Percentiles rank a stretch among this genome's conserved stretches.
phyloP scores from a whole-genome alignment of 768 basidiomycete genomes.

The Chalciporus piperatus region DNA sequence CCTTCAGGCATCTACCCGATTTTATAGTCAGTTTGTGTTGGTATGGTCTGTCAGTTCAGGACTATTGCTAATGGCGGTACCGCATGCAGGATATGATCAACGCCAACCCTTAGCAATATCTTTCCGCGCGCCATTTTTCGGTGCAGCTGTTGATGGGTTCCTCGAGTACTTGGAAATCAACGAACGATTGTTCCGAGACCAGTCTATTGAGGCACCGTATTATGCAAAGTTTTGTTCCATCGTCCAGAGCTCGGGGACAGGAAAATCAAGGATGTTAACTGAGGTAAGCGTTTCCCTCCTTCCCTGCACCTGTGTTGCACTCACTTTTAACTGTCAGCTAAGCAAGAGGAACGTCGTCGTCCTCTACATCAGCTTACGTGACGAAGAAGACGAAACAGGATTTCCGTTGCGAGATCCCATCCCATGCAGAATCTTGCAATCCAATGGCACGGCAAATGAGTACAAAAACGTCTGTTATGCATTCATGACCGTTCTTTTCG shows the following conservation, averaged over 20 bases:
- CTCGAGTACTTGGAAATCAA: conserved; percentile 16
- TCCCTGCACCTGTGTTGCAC: background rate
- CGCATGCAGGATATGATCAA: no score
- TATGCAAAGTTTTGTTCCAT: no score
- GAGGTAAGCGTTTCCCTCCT: no score
- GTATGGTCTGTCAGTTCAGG: no score
- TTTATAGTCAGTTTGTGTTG: no score
- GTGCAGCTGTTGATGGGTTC: conserved; percentile 14
- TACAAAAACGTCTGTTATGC: background rate
- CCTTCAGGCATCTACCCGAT: no score
- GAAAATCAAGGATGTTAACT: no score
- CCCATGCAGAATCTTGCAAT: background rate
- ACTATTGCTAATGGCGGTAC: no score
- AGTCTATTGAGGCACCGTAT: no score
- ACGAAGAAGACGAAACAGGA: background rate
- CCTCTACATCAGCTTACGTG: conserved; percentile 16
- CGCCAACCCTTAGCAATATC: background rate
- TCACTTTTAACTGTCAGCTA: background rate
- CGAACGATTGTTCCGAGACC: conserved; percentile 4
- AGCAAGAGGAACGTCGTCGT: conserved; percentile 13
- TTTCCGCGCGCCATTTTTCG: background rate
- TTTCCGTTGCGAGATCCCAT: conserved; percentile 8
- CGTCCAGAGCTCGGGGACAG: no score
- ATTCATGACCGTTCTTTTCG: conserved; percentile 4
- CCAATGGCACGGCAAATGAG: fast-evolving